Percentiles rank a stretch among this genome's conserved stretches.
These are phyloP conservation scores for Cenococcum geophilum DNA, from an alignment of 495 filamentous ascomycete species.

Conservation along the genomic window DNA sequence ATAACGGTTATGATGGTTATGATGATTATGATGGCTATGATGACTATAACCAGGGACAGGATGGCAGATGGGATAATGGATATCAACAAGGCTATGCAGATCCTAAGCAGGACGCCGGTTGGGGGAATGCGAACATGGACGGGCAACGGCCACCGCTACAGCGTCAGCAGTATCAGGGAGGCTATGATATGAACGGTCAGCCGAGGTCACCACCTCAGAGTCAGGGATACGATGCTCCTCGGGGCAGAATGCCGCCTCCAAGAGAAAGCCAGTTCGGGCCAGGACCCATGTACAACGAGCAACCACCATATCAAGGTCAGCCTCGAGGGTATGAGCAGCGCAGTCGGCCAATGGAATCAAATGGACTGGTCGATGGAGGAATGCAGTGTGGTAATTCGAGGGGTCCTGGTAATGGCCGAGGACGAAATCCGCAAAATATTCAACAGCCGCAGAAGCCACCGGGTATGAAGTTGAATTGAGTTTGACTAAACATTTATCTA, in stretches of 20 bases:
- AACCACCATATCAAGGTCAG: constrained; percentile 16
- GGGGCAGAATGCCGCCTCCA: constrained; percentile 18
- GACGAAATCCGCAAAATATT: constrained; percentile 9
- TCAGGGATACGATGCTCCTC: constrained; percentile 27
- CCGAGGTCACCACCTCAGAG: constrained; percentile 9
- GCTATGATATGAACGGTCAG: constrained; percentile 19
- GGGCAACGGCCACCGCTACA: constrained; percentile 30
- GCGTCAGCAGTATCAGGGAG: constrained; percentile 47
- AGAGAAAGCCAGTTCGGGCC: constrained; percentile 18
- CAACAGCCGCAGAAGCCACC: constrained; percentile 22
- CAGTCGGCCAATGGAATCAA: constrained; percentile 18
- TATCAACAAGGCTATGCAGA: constrained; percentile 46
- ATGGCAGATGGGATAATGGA: constrained; percentile 43
- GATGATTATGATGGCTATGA: constrained; percentile 39
- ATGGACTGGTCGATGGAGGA: constrained; percentile 9
- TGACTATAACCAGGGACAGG: constrained; percentile 44
- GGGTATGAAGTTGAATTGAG: constrained; percentile 28
- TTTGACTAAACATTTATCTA: not conserved
- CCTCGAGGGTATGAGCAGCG: constrained; percentile 14
- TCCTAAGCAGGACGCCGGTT: constrained; percentile 40
- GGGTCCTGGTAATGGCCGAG: constrained; percentile 15
- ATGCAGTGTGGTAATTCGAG: constrained; percentile 21
- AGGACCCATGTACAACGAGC: constrained; percentile 15
- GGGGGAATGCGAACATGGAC: constrained; percentile 11
- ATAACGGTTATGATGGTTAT: not conserved